Base-by-base conservation (phyloP, 2,329 filamentous ascomycete genomes). In the Colletotrichum chrysophilum region DNA sequence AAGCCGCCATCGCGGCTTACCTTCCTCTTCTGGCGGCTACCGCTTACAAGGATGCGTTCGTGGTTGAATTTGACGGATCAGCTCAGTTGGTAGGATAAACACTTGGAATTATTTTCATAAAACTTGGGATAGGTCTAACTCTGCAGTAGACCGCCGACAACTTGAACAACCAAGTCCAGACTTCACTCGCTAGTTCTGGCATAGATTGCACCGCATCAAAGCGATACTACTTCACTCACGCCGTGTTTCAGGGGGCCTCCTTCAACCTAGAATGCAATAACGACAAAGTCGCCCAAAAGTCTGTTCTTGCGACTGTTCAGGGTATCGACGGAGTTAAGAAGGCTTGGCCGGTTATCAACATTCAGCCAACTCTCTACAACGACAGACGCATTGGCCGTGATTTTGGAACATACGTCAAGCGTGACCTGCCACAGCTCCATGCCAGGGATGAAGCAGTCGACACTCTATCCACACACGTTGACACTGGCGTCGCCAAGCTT, bases 401-500 rank as follows among this genome's bases (percentile, higher is more conserved):
- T 4, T 48, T 60, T 32, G 71, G 14, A 14, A 14, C n/a, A 6
- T 21, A 65, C n/a, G 7, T 26, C 36, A 48, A 26, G n/a, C 24
- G 48, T 6, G 66, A 52, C 10, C 6, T 60, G 32, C 30, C 60
- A 5, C 58, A 24, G 4, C 16, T 66, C 21, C 5, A 38, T 3
- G n/a, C 18, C 5, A 75, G 71, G 14, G 62, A 72, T 4, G 18
- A 13, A 12, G 6, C 21, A 12, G 21, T 13, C 6, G 61, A 62
- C 12, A 73, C 68, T 1, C 32, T 74, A 18, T 73, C 76, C 1
- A 76, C 80, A 1, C 82, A 85, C 56, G 62, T 82, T 48, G 81
- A 83, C 78, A 75, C 69, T 3, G 69, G 73, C 8, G 73, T 75
- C 9, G 55, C 61, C 7, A 72, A 34, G 55, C 30, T 72, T 4